phyloP scores from a whole-genome alignment of 176 grass and related monocot genomes.

The Themeda triandra region DNA sequence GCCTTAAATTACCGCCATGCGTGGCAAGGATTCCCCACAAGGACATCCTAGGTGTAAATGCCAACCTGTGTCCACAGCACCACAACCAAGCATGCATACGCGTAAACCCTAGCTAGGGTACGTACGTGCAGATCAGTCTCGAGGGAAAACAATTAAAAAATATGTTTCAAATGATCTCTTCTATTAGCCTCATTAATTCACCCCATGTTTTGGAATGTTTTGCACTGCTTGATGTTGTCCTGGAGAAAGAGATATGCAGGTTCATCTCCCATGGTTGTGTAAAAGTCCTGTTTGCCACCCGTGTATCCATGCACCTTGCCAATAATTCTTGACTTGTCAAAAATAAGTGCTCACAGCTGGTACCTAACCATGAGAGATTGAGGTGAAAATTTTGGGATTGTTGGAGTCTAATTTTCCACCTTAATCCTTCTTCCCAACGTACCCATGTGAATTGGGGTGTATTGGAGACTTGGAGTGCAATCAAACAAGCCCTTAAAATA shows the following conservation, averaged over 20 bases:
- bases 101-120: conserved; percentile 6
- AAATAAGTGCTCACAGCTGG: too few relatives aligned
- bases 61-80: too few relatives aligned
- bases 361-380: too few relatives aligned
- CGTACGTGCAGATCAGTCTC: too few relatives aligned
- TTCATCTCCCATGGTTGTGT: not conserved
- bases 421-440: too few relatives aligned
- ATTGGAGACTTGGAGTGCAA: too few relatives aligned
- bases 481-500: too few relatives aligned
- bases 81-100: too few relatives aligned
- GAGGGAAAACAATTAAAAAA: not conserved
- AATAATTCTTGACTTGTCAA: too few relatives aligned
- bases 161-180: not conserved
- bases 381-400: too few relatives aligned
- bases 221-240: not conserved
- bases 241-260: not conserved
- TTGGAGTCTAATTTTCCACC: too few relatives aligned
- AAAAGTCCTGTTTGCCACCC: not conserved
- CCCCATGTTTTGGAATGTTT: not conserved
- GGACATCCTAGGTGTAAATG: conserved; percentile 41
- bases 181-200: not conserved
- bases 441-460: too few relatives aligned
- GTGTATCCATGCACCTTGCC: not conserved
- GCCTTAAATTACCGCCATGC: conserved; percentile 36
- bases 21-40: conserved; percentile 41